phyloP scores from a whole-genome alignment of 805 yeast species.

The Tetrapisispora namnaoensis region DNA sequence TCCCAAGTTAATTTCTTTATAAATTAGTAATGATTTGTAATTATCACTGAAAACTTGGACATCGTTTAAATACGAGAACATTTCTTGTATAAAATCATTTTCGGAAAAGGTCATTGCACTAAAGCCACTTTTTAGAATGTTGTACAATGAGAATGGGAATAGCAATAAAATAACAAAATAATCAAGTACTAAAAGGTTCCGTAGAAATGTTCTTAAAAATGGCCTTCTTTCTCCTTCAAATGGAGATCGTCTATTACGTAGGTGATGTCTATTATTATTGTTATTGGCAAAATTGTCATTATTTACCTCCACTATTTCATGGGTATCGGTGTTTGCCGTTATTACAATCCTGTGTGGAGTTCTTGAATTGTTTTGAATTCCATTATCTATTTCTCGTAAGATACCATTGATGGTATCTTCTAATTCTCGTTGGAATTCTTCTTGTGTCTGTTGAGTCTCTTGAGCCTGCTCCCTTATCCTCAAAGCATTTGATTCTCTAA shows the following conservation, averaged over 20 bases:
- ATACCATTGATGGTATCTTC: constrained; percentile 11
- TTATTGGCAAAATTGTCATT: not conserved
- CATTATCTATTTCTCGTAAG: constrained; percentile 4
- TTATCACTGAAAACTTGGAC: constrained; percentile 26
- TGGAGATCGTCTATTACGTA: constrained; percentile 5
- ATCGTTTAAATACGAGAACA: constrained; percentile 17
- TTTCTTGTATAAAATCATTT: constrained; percentile 21
- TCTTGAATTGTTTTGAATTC: not conserved
- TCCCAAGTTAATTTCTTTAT: constrained; percentile 10
- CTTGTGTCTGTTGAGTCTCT: constrained; percentile 7
- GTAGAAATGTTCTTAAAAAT: constrained; percentile 14
- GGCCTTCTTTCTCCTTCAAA: constrained; percentile 16
- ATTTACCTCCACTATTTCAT: not conserved
- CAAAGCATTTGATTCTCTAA: constrained; percentile 7
- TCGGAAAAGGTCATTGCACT: constrained; percentile 24
- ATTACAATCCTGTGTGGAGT: not conserved
- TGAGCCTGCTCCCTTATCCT: constrained; percentile 5
- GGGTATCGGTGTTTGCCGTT: not conserved
- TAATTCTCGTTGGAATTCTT: constrained; percentile 12
- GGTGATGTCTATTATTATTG: not conserved
- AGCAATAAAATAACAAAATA: constrained; percentile 20
- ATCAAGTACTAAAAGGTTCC: constrained; percentile 23
- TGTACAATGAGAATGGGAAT: constrained; percentile 27
- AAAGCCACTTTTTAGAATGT: constrained; percentile 21
- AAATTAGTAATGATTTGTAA: constrained; percentile 9